A percentile compares a stretch with the other conserved stretches of the same genome.
These are phyloP conservation scores for Nakaseomyces kungkrabaensis DNA, from an alignment of 1,139 yeast species.

Conservation along the genomic window DNA sequence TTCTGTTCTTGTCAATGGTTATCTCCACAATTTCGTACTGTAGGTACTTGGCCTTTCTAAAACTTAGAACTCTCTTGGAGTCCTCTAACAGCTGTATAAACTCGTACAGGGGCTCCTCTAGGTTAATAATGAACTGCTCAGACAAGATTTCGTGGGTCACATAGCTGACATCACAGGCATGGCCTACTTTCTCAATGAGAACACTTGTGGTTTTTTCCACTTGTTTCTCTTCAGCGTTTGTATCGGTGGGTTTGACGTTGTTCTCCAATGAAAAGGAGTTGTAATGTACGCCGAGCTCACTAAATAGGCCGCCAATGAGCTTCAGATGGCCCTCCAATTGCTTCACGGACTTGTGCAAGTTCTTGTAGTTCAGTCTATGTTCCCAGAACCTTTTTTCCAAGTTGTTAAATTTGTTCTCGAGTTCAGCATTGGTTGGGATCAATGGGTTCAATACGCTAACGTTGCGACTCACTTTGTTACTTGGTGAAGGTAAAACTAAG, in stretches of 20 bases:
- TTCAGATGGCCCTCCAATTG: constrained; percentile 40
- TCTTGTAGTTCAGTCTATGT: constrained; percentile 52
- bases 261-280: constrained; percentile 72
- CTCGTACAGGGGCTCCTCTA: constrained; percentile 79
- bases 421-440: constrained; percentile 9
- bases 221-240: constrained; percentile 2
- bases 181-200: constrained; percentile 68
- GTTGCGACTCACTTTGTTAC: neutral
- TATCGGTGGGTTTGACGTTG: constrained; percentile 24
- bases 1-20: constrained; percentile 29
- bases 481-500: constrained; percentile 48
- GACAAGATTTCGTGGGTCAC: constrained; percentile 63
- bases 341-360: constrained; percentile 47
- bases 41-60: constrained; percentile 55
- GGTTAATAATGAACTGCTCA: constrained; percentile 53
- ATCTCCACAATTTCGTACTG: constrained; percentile 48
- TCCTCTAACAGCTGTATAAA: constrained; percentile 71
- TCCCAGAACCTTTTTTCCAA: constrained; percentile 44
- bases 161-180: constrained; percentile 71
- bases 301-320: constrained; percentile 34
- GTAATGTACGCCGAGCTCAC: constrained; percentile 38
- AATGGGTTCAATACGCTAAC: neutral
- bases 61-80: constrained; percentile 57
- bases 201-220: constrained; percentile 17
- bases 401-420: constrained; percentile 39